A percentile compares a stretch with the other conserved stretches of the same genome.
Evolutionary conservation across 495 filamentous ascomycete species (phyloP).

Genomic region (Tuber indicum): DNA sequence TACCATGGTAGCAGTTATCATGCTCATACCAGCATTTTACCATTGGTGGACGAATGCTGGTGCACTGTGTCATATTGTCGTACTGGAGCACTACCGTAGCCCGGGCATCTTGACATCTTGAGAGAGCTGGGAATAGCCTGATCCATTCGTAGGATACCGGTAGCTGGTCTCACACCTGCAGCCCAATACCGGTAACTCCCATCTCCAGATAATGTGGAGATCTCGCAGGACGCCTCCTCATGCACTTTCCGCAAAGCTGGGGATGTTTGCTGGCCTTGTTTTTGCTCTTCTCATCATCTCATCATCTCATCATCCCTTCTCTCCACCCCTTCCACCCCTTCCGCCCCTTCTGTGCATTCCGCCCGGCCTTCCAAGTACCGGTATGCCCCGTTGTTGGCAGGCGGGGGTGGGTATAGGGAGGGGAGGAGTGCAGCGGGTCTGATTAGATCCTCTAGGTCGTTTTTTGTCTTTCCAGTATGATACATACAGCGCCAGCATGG

Average conservation of each 20-base stretch:
- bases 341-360: neutral
- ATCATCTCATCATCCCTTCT: too few relatives aligned
- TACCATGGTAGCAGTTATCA: neutral
- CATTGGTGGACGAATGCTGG: neutral
- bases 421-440: neutral
- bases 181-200: neutral
- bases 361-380: neutral
- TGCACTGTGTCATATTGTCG: neutral
- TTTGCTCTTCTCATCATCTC: neutral
- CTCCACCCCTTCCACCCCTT: too few relatives aligned
- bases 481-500: too few relatives aligned
- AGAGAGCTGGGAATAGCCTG: neutral
- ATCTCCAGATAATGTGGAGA: neutral
- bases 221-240: neutral
- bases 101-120: neutral
- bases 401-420: neutral
- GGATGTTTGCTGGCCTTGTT: neutral
- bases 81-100: neutral
- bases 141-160: neutral
- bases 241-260: neutral
- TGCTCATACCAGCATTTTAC: neutral
- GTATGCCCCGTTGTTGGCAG: neutral
- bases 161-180: neutral
- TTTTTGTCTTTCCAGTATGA: neutral
- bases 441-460: neutral